A percentile compares a stretch with the other conserved stretches of the same genome.
Conservation (phyloP, 768 basidiomycete genomes). For the Podaxis sp. region DNA sequence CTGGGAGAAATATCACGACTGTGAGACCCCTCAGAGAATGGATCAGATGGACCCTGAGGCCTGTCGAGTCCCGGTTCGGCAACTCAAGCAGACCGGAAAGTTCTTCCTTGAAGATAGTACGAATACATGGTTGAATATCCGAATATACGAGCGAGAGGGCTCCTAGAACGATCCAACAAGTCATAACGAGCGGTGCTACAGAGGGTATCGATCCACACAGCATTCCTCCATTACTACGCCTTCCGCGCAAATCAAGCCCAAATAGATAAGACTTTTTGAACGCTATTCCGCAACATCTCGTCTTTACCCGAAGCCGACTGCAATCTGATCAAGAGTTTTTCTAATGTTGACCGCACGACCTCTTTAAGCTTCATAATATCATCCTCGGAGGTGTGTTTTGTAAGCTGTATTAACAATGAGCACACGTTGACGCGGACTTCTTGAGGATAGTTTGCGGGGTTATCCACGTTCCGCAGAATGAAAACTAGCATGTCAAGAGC, state of each 20-base stretch:
- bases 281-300: slow-evolving; percentile 40
- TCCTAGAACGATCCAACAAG: background rate
- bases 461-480: slow-evolving; percentile 59
- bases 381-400: slow-evolving; percentile 49
- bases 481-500: slow-evolving; percentile 69
- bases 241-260: slow-evolving; percentile 32
- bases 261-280: slow-evolving; percentile 39
- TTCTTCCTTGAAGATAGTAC: background rate
- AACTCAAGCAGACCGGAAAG: background rate
- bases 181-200: background rate
- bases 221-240: background rate
- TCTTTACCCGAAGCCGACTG: slow-evolving; percentile 34
- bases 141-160: background rate
- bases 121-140: background rate
- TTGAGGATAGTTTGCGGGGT: slow-evolving; percentile 58
- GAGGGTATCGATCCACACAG: slow-evolving; percentile 2
- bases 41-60: background rate
- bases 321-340: slow-evolving; percentile 44
- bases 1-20: background rate
- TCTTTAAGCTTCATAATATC: slow-evolving; percentile 52
- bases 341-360: slow-evolving; percentile 47
- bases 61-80: background rate
- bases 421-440: slow-evolving; percentile 81
- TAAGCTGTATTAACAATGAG: slow-evolving; percentile 65
- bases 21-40: background rate